Conservation (phyloP, 2,329 filamentous ascomycete species). For the Talaromyces islandicus region DNA sequence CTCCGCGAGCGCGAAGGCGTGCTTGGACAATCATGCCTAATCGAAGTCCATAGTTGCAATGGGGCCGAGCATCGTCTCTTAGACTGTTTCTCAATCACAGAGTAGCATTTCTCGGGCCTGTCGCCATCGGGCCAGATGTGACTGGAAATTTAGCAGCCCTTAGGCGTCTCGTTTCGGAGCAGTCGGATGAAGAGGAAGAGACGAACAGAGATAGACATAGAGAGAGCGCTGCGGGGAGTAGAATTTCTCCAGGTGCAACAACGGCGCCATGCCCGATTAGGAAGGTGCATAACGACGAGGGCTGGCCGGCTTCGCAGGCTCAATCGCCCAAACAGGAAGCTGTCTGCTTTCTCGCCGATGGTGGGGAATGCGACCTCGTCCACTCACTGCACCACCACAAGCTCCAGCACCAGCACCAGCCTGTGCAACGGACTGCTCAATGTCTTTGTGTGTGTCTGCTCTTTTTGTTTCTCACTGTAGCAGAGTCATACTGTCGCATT, state of each 20-base stretch:
- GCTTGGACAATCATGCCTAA: neutral
- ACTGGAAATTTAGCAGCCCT: neutral
- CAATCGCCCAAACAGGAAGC: constrained; percentile 3
- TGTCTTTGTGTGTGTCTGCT: neutral
- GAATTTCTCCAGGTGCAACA: neutral
- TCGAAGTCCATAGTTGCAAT: neutral
- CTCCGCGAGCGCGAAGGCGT: too few species aligned
- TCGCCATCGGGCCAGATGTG: neutral
- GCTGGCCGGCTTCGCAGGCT: neutral
- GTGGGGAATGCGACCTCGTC: neutral
- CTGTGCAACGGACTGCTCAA: neutral
- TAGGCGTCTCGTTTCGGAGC: neutral
- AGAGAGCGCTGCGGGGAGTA: neutral
- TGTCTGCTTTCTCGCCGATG: neutral
- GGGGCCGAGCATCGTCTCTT: neutral
- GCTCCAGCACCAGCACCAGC: neutral
- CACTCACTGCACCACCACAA: neutral
- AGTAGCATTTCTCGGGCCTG: neutral
- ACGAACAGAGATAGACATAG: neutral
- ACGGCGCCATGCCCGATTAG: constrained; percentile 1
- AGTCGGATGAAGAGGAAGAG: neutral
- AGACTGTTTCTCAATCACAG: neutral
- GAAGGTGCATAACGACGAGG: neutral
- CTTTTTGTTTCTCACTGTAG: neutral
- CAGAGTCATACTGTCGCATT: neutral